Evolutionary conservation across 2,329 filamentous ascomycete genomes (phyloP), one percentile per base, ranked within the genome.

Genomic region (Acrodontium crateriforme): DNA sequence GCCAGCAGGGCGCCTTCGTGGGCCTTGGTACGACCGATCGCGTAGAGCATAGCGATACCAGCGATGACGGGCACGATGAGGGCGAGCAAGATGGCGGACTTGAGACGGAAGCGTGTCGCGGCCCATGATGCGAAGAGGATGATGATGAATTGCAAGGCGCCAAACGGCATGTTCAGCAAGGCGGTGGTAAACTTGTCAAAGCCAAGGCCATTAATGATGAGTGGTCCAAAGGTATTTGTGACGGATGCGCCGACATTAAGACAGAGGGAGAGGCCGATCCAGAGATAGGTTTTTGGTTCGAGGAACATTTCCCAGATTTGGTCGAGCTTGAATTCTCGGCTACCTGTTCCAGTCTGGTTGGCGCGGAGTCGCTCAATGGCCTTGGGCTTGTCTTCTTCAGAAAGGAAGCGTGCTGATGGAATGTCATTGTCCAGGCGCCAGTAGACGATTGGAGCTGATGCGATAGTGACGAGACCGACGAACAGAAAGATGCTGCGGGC

Each of bases 341-440:
- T 65, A 25, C 64, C 59, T 9, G 66, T 63, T 5, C 64, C 65
- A 2, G 60, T 67, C 28, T 62, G 55, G 20, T 65, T 63, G 16
- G 52, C 52, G 2, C 58, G 50, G 0, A 67, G 49, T 0, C 61
- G 54, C 30, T 62, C 55, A 22, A 59, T 31, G 3, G 57, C 62
- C 36, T 64, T 58, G 1, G 47, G 42, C 23, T 56, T 58, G 36
- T 66, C 60, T n/a, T 54, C 42, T 15, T 59, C 53, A 5, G 47
- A 57, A n/a, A 66, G 44, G 44, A 64, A 65, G 3, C 59, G 53
- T 4, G 62, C 61, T 0, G 65, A 64, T 0, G 60, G 46, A 11
- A 75, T 63, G 37, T 74, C 69, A 44, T 67, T 66, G 45, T 74
- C 69, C 2, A 79, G 59, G 24, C 59, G 59, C 56, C 59, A 69